A percentile compares a stretch with the other conserved stretches of the same genome.
These are phyloP conservation scores for Trichoderma sp. DNA, from an alignment of 2,329 filamentous ascomycete species.

Conservation along the genomic window DNA sequence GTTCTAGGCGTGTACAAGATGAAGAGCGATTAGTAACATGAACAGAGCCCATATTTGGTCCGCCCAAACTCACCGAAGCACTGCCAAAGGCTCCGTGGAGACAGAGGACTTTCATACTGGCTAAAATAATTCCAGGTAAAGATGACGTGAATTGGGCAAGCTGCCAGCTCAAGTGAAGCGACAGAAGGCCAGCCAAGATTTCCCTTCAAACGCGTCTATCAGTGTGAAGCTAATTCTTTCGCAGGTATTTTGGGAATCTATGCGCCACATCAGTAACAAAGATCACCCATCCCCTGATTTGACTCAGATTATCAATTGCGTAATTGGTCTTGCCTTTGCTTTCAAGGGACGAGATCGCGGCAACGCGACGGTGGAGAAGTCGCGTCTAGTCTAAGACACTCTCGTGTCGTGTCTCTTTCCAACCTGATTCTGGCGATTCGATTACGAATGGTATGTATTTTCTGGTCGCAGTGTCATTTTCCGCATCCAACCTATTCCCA, in stretches of 20 bases:
- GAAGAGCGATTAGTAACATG: neutral
- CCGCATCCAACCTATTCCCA: no score
- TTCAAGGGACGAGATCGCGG: neutral
- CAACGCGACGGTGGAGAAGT: neutral
- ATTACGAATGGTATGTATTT: neutral
- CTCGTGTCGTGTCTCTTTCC: neutral
- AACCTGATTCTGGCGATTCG: neutral
- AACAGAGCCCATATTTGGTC: neutral
- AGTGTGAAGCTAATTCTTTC: neutral
- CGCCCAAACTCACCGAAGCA: slow-evolving; percentile 47
- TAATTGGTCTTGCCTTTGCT: neutral
- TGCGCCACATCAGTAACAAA: neutral
- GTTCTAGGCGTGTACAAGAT: slow-evolving; percentile 43
- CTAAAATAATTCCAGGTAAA: neutral
- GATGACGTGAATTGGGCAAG: neutral
- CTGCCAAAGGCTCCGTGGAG: slow-evolving; percentile 61
- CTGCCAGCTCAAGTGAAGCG: no score
- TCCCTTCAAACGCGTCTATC: neutral
- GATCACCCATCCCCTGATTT: neutral
- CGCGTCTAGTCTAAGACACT: neutral
- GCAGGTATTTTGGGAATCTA: neutral
- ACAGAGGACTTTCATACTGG: slow-evolving; percentile 56
- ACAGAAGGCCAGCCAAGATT: no score
- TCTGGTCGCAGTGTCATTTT: no score
- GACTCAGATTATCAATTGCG: neutral